Evolutionary conservation across 2,329 filamentous ascomycete species (phyloP), one percentile per base, ranked within the genome.

Genomic region (Colletotrichum sp.): DNA sequence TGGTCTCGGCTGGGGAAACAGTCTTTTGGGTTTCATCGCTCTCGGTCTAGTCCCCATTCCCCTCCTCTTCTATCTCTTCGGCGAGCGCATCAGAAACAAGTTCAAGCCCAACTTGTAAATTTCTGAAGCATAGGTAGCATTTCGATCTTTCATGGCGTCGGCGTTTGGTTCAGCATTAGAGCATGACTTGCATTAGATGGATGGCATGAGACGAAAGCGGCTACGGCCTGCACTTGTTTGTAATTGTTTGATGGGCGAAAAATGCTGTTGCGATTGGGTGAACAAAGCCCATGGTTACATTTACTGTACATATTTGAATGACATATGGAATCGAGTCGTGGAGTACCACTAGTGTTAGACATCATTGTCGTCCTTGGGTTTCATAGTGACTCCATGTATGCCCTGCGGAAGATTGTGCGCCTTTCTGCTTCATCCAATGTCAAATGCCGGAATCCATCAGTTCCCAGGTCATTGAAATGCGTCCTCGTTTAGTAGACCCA

Each of bases 1-100:
- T 13, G 84, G 84, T 2, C 79, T 85, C 3, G 86, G 86, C n/a
- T 88, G 86, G 86, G 87, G 86, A 8, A 86, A 84, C 76, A 84
- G 82, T 12, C 78, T 87, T 2, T 79, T 87, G 8, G 86, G 77
- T 3, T 87, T 87, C 75, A 79, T 88, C 61, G 78, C 84, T 2
- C 74, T 87, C 7, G 82, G 67, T 0, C 80, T 86, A 64, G 78
- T 85, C 8, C 86, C 85, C 8, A 81, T 87, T 9, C 85, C 85
- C 0, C 64, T 85, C 5, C 25, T 85, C 0, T 87, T 87, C 36
- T 83, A 82, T 74, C 74, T 81, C 2, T 87, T 83, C 36, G 85
- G 86, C 39, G 82, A 83, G 75, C 81, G 78, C 25, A 82, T 87
- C 60, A 81, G 85, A 27, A 78, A 77, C 63, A 80, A 64, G 71